phyloP scores from a whole-genome alignment of 768 basidiomycete genomes.

The Udeniomyces megalosporus region DNA sequence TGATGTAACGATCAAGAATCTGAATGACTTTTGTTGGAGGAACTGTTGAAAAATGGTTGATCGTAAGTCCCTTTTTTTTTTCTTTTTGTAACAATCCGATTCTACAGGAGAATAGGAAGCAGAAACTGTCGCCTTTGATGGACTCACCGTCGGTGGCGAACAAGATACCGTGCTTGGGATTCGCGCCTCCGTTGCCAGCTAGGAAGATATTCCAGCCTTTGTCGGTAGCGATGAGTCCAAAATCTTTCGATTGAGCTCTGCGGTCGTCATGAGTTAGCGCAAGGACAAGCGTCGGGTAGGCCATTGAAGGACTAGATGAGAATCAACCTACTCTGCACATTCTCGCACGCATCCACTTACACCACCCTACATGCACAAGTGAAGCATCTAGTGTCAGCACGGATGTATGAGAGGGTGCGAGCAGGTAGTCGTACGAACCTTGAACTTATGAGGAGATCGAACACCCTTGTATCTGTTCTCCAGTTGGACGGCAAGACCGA shows the following conservation, averaged over 20 bases:
- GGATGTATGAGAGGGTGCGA: no score
- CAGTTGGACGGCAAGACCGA: conserved; percentile 52
- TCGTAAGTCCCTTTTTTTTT: no score
- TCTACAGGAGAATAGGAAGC: no score
- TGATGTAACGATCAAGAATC: conserved; percentile 46
- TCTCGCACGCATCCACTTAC: conserved; percentile 59
- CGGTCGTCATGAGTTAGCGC: no score
- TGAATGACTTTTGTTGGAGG: conserved; percentile 46
- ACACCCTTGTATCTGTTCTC: conserved; percentile 60
- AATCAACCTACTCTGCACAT: conserved; percentile 42
- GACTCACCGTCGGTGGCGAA: conserved; percentile 50
- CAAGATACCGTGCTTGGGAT: conserved; percentile 43
- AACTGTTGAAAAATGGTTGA: no score
- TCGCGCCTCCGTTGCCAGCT: conserved; percentile 51
- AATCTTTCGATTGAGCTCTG: conserved; percentile 55
- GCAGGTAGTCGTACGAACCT: no score
- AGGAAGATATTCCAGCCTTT: conserved; percentile 69
- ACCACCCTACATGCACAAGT: conserved; percentile 62
- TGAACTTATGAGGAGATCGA: conserved; percentile 15
- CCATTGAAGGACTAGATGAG: no score
- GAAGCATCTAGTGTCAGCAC: conserved; percentile 27
- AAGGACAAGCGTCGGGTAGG: no score
- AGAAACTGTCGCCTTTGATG: no score
- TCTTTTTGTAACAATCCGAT: no score
- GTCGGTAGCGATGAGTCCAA: conserved; percentile 58